Percentiles rank a stretch among this genome's conserved stretches.
Conservation (phyloP, 2,329 filamentous ascomycete genomes). For the Ceratocystis lukuohia region DNA sequence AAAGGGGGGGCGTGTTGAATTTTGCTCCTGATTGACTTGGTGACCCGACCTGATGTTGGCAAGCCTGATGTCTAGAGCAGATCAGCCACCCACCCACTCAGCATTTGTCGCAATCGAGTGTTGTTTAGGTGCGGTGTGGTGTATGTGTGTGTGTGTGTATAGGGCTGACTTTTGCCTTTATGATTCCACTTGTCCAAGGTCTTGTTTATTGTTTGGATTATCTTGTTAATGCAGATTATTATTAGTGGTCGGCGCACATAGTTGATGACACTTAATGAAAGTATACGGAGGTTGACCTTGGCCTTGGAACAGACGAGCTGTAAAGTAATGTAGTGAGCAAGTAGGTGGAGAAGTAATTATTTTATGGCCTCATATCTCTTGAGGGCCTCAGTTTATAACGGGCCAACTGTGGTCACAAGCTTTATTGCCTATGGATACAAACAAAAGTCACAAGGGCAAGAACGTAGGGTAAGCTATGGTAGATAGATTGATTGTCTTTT, state of each 20-base stretch:
- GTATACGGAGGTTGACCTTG: conserved; percentile 11
- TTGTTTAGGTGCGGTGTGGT: neutral
- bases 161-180: neutral
- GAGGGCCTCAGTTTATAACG: too few species aligned
- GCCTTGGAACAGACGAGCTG: conserved; percentile 4
- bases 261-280: conserved; percentile 8
- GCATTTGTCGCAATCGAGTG: neutral
- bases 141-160: neutral
- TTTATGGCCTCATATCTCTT: too few species aligned
- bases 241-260: conserved; percentile 5
- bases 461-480: too few species aligned
- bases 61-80: neutral
- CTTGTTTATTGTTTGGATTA: conserved; percentile 12
- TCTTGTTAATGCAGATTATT: conserved; percentile 12
- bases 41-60: neutral
- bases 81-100: neutral
- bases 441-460: too few species aligned
- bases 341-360: too few species aligned
- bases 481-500: too few species aligned
- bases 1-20: neutral
- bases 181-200: conserved; percentile 6
- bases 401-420: too few species aligned
- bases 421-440: too few species aligned
- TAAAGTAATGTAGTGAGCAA: neutral
- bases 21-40: neutral